Percentiles rank a stretch among this genome's conserved stretches.
Evolutionary conservation across 129 eudicot species (phyloP).

Genomic region (Flaveria robusta): DNA sequence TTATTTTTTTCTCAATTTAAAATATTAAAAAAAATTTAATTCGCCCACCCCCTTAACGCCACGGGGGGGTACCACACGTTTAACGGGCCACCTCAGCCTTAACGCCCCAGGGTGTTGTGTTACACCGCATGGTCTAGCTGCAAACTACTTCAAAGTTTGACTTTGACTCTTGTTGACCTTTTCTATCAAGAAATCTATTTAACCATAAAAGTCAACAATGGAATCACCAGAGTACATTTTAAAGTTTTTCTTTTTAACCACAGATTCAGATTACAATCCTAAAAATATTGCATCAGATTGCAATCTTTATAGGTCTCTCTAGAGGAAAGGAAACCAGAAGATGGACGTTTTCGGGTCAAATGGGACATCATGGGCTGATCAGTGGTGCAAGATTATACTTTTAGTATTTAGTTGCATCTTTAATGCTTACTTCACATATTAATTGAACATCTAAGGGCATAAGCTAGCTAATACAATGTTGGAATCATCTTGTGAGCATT

Average conservation of each 20-base stretch:
- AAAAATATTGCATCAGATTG: slow-evolving; percentile 13
- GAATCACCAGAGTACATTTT: slow-evolving; percentile 23
- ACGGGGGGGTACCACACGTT: too few relatives aligned
- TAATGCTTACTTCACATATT: too few relatives aligned
- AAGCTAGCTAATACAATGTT: too few relatives aligned
- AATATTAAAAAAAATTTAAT: too few relatives aligned
- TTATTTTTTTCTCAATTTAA: too few relatives aligned
- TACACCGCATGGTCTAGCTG: too few relatives aligned
- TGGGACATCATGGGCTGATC: slow-evolving; percentile 67
- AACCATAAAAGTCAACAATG: slow-evolving; percentile 22
- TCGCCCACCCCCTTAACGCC: too few relatives aligned
- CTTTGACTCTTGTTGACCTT: slow-evolving; percentile 8
- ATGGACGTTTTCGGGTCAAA: slow-evolving; percentile 52
- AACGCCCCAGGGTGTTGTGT: too few relatives aligned
- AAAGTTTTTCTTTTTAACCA: neutral
- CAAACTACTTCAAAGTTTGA: slow-evolving; percentile 9
- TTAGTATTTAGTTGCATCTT: too few relatives aligned
- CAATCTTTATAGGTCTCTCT: slow-evolving; percentile 17
- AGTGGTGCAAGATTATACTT: slow-evolving; percentile 40
- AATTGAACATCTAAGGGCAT: too few relatives aligned
- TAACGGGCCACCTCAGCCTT: too few relatives aligned
- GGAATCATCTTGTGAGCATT: too few relatives aligned
- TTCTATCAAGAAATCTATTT: slow-evolving; percentile 10
- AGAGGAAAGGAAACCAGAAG: slow-evolving; percentile 9
- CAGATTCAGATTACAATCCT: slow-evolving; percentile 19